Evolutionary conservation across 2,329 filamentous ascomycete genomes (phyloP).

Genomic region (Phialophora expanda): DNA sequence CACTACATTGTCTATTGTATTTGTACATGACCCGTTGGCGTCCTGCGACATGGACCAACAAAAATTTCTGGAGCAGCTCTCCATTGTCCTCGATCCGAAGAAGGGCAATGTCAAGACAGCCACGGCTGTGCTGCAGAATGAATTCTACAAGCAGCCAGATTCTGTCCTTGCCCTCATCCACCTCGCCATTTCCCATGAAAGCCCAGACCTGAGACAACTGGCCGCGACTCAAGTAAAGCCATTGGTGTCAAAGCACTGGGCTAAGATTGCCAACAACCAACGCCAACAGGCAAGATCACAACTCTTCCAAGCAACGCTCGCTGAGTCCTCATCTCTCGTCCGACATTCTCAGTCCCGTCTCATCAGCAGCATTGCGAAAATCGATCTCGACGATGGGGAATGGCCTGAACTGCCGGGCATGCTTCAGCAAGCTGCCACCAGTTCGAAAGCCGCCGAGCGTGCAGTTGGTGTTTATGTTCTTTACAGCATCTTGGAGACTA

Average conservation of each 20-base stretch:
- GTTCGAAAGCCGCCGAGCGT: constrained; percentile 74
- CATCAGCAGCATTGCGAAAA: constrained; percentile 81
- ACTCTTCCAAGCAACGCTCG: constrained; percentile 80
- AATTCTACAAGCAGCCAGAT: constrained; percentile 85
- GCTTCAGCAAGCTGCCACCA: constrained; percentile 79
- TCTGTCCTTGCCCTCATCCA: constrained; percentile 86
- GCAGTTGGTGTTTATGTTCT: constrained; percentile 93
- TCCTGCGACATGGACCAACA: constrained; percentile 71
- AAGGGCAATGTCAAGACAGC: constrained; percentile 88
- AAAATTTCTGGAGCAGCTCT: constrained; percentile 82
- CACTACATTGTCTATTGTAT: background rate
- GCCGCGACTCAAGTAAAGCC: constrained; percentile 88
- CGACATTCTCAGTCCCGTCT: constrained; percentile 88
- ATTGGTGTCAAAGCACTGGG: constrained; percentile 85
- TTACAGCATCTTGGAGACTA: constrained; percentile 86
- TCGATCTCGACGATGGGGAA: constrained; percentile 85
- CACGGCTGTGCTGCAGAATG: constrained; percentile 87
- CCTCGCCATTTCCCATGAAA: constrained; percentile 78
- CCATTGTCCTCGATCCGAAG: constrained; percentile 79
- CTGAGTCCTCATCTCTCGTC: constrained; percentile 75
- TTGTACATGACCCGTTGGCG: background rate
- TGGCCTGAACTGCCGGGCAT: constrained; percentile 81
- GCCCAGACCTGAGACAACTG: constrained; percentile 77
- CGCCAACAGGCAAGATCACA: constrained; percentile 81
- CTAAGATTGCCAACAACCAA: constrained; percentile 71